Conservation (phyloP, 345 rosid genomes). For the Sisymbrium altissimum region DNA sequence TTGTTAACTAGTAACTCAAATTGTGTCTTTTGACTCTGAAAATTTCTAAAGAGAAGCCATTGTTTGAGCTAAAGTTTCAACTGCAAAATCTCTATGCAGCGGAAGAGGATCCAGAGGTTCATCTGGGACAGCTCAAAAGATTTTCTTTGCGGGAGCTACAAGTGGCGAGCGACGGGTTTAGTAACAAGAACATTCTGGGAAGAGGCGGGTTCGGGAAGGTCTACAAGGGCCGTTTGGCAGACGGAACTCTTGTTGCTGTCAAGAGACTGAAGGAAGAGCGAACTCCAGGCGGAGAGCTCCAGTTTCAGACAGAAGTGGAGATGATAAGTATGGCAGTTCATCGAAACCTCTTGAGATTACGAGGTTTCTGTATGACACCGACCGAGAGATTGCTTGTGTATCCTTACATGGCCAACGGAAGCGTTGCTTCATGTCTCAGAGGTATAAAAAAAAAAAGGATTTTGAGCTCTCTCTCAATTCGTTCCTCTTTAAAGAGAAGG, state of each 20-base stretch:
- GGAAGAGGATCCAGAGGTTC: conserved; percentile 98
- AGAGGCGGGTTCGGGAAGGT: conserved; percentile 99
- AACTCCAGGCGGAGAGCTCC: conserved; percentile 95
- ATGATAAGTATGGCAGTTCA: conserved; percentile 99
- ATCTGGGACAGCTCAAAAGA: conserved; percentile 93
- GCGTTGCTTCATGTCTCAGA: conserved; percentile 95
- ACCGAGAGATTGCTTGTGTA: conserved; percentile 90
- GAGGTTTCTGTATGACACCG: conserved; percentile 98
- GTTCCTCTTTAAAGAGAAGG: not conserved
- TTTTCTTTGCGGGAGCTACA: conserved; percentile 91
- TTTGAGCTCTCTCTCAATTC: not conserved
- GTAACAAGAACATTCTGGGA: conserved; percentile 89
- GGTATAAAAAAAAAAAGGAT: conserved; percentile 41
- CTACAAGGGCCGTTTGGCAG: conserved; percentile 88
- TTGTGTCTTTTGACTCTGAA: not conserved
- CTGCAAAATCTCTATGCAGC: conserved; percentile 46
- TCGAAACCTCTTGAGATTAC: conserved; percentile 82
- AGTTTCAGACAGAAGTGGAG: conserved; percentile 98
- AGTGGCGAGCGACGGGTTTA: conserved; percentile 92
- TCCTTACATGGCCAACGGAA: conserved; percentile 99
- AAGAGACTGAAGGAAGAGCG: conserved; percentile 97
- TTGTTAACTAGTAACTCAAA: not conserved
- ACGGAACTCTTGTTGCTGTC: conserved; percentile 91
- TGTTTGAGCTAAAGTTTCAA: not conserved
- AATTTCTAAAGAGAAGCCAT: not conserved